Conservation (phyloP, 2,329 filamentous ascomycete species). For the Neobulgaria alba region DNA sequence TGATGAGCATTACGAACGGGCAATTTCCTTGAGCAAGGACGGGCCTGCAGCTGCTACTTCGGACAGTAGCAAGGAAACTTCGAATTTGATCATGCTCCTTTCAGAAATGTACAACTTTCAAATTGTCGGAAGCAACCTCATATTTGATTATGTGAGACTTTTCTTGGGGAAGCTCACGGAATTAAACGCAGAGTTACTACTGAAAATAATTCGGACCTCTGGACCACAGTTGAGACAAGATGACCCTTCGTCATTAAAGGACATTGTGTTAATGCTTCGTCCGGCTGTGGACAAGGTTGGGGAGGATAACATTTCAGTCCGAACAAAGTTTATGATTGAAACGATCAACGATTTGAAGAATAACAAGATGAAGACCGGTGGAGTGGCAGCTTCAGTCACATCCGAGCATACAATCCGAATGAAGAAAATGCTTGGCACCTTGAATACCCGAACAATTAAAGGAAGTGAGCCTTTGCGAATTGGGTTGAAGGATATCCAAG, state of each 20-base stretch:
- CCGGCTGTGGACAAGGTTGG: constrained; percentile 60
- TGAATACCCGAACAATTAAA: constrained; percentile 62
- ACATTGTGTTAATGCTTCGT: constrained; percentile 75
- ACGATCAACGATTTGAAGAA: constrained; percentile 92
- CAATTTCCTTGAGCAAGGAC: constrained; percentile 29
- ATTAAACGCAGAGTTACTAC: constrained; percentile 76
- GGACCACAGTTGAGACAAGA: constrained; percentile 81
- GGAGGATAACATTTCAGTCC: constrained; percentile 65
- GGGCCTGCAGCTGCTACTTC: constrained; percentile 20
- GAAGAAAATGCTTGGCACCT: constrained; percentile 75
- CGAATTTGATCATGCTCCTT: constrained; percentile 75
- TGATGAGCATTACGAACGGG: constrained; percentile 50
- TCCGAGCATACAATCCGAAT: constrained; percentile 80
- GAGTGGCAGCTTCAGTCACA: constrained; percentile 60
- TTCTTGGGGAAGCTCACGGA: constrained; percentile 71
- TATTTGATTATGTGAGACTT: constrained; percentile 84
- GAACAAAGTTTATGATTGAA: constrained; percentile 96
- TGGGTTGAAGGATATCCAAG: constrained; percentile 70
- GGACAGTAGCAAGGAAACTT: constrained; percentile 47
- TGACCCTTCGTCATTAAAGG: constrained; percentile 79
- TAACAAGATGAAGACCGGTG: constrained; percentile 74
- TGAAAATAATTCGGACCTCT: constrained; percentile 74
- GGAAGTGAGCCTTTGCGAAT: constrained; percentile 76
- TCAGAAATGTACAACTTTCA: constrained; percentile 90
- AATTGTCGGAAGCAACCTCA: constrained; percentile 68